Base-by-base conservation (phyloP, 345 rosid species). In the Sisymbrium altissimum region DNA sequence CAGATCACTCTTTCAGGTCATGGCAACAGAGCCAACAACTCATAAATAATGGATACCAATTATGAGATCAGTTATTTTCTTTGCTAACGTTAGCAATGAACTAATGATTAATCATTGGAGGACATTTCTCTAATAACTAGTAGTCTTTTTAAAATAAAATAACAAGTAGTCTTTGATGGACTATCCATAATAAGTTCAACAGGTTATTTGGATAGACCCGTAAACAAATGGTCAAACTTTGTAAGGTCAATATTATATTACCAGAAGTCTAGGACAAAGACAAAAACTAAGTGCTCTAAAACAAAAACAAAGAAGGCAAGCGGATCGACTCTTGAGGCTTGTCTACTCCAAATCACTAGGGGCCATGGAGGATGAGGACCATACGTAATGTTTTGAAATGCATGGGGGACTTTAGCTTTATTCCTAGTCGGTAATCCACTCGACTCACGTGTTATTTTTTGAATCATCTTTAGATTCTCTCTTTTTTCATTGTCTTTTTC, bases 151-250 rank as follows among this genome's bases (percentile, higher is more conserved):
- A n/a, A n/a, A n/a, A n/a, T n/a, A n/a, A n/a, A n/a, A n/a, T n/a
- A n/a, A n/a, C n/a, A n/a, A 3, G 3, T 23, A 23, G 25, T 23
- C n/a, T n/a, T 66, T 38, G 43, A 48, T 46, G 23, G 64, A 63
- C 15, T 43, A 65, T 56, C 48, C 11, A 73, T 21, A 14, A 9
- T 27, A 38, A 15, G 25, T 40, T 30, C 6, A 53, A 64, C 57
- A 29, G 60, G 72, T 74, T 66, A 66, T 57, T 27, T 13, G 23
- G 66, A 74, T 57, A 57, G 67, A 74, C 67, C 66, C 25, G 72
- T 54, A 48, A 57, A 48, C 11, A 58, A 48, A 1, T 8, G 78
- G 54, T 74, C 78, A 74, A 59, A 66, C 7, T 57, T 73, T 1
- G 48, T 0, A 55, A 35, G 57, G 66, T 23, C 56, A 19, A n/a